Evolutionary conservation across 768 basidiomycete genomes (phyloP).

Genomic region (Boletus insuetus): DNA sequence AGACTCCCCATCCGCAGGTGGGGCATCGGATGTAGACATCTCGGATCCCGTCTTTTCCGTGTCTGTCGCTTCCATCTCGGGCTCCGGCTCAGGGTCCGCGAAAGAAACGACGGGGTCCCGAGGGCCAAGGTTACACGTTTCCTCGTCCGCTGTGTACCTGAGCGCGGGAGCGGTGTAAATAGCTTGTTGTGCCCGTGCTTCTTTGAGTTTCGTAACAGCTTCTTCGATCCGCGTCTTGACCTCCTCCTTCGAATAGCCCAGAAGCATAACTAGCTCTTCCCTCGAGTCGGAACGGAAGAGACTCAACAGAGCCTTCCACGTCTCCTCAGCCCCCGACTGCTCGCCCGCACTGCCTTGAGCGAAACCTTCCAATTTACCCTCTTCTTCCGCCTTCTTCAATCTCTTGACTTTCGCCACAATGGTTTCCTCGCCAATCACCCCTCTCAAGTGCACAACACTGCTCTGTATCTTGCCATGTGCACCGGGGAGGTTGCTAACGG

Average conservation of each 20-base stretch:
- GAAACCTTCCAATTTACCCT: constrained; percentile 57
- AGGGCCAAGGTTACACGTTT: constrained; percentile 42
- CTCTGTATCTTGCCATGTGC: constrained; percentile 81
- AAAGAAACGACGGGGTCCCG: constrained; percentile 84
- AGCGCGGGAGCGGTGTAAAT: constrained; percentile 27
- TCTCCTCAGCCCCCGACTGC: constrained; percentile 41
- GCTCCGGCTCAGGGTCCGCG: constrained; percentile 55
- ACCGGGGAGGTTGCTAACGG: constrained; percentile 71
- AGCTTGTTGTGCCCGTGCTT: constrained; percentile 28
- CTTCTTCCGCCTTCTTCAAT: constrained; percentile 61
- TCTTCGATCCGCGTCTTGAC: constrained; percentile 76
- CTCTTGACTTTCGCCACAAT: constrained; percentile 73
- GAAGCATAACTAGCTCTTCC: constrained; percentile 83
- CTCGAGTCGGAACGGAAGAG: constrained; percentile 87
- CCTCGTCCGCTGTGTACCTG: constrained; percentile 38
- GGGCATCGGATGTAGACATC: constrained; percentile 64
- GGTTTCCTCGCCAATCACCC: constrained; percentile 69
- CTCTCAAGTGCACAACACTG: constrained; percentile 74
- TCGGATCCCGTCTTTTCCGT: constrained; percentile 56
- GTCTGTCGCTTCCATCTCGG: constrained; percentile 26
- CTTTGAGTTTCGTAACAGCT: constrained; percentile 74
- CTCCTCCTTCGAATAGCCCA: constrained; percentile 91
- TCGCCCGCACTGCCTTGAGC: constrained; percentile 52
- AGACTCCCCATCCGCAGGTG: constrained; percentile 69
- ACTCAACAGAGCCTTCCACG: constrained; percentile 87